Evolutionary conservation across 2,329 filamentous ascomycete genomes (phyloP), one percentile per base, ranked within the genome.

Genomic region (Arthrobotrys iridis): DNA sequence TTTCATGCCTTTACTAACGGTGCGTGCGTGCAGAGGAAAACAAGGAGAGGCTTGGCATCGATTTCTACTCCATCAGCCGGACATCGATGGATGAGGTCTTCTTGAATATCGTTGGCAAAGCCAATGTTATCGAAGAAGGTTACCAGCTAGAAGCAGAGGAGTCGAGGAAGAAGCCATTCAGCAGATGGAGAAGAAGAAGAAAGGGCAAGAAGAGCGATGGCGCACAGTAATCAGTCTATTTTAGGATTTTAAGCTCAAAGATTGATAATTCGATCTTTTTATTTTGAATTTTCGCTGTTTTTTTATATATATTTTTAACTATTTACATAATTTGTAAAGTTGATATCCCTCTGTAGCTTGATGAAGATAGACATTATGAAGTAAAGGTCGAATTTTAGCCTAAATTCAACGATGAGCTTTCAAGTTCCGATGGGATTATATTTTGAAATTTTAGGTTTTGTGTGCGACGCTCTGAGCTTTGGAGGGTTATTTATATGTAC

Each of bases 71-170:
- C 57, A 92, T 97, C 77, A 91, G 88, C 70, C 92, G 92, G 22
- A 95, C 93, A 33, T 96, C 92, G 13, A 83, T 97, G 43, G 93
- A 97, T 80, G 92, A 97, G 82, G 93, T 97, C 0, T 97, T 97
- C 82, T 82, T 97, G 81, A 87, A 87, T 24, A 95, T 97, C 80
- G 93, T 97, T 0, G 89, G 90, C 0, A 87, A 89, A 81, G 91
- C 96, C 81, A 89, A 93, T 81, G 87, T 94, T 4, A 85, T 89
- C 77, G 92, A 96, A 81, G 93, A 94, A 83, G 79, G 78, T n/a
- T 79, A 79, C 15, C 70, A 67, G 26, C n/a, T 24, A 1, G 62
- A 74, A 11, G 35, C 46, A n/a, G 70, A 74, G 24, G 70, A 57
- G 13, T 80, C 62, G 15, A 74, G 62, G 20, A 55, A 65, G 62